Evolutionary conservation across 148 eudicot species (phyloP).

Genomic region (Rhododendron ovatum): DNA sequence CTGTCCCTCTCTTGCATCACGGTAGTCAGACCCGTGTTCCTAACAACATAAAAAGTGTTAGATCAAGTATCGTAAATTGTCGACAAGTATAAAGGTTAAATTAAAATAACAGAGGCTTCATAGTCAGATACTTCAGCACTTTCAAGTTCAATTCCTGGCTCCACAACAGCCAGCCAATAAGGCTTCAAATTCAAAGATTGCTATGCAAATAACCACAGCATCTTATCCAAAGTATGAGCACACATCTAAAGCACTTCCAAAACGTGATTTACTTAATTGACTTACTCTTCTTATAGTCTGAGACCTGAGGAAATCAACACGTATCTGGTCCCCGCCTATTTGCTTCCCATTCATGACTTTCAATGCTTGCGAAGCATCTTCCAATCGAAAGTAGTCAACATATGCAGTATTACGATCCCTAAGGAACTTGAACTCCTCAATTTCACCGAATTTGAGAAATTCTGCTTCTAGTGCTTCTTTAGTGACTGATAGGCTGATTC

Average conservation of each 20-base stretch:
- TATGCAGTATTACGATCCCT: conserved; percentile 78
- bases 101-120: background rate
- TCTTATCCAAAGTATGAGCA: background rate
- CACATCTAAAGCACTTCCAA: background rate
- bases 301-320: conserved; percentile 88
- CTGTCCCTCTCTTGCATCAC: conserved; percentile 52
- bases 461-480: conserved; percentile 77
- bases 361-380: conserved; percentile 80
- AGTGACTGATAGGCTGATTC: conserved; percentile 57
- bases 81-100: background rate
- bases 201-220: background rate
- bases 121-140: background rate
- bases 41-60: conserved; percentile 17
- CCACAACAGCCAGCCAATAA: background rate
- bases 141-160: background rate
- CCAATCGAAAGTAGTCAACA: conserved; percentile 59
- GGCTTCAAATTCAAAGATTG: background rate
- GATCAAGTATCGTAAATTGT: background rate
- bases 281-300: conserved; percentile 68
- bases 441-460: conserved; percentile 65
- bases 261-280: conserved; percentile 8
- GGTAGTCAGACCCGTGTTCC: conserved; percentile 62
- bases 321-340: conserved; percentile 59
- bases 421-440: conserved; percentile 75
- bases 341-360: conserved; percentile 64